phyloP scores from a whole-genome alignment of 768 basidiomycete species.

The Dacryopinax primogenitus region DNA sequence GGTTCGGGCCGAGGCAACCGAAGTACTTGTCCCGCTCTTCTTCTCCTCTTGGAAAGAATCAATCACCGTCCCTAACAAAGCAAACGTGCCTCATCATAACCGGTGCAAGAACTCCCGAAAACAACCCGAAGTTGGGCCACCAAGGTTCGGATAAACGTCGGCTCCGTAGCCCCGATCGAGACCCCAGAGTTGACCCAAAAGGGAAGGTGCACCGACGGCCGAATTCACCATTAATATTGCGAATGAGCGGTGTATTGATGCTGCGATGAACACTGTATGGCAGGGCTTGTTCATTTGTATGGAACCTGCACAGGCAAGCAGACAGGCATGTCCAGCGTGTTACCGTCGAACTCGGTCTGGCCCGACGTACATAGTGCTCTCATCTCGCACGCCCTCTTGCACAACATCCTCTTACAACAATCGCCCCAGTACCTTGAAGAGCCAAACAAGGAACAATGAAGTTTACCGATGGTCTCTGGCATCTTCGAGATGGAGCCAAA shows the following conservation, averaged over 20 bases:
- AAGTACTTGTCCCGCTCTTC: not conserved
- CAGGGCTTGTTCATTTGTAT: no score
- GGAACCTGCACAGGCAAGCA: no score
- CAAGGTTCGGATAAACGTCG: not conserved
- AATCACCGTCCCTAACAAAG: no score
- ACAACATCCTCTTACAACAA: not conserved
- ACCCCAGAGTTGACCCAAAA: not conserved
- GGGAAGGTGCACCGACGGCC: conserved; percentile 3
- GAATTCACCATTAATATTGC: no score
- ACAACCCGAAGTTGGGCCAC: not conserved
- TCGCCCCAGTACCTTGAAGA: not conserved
- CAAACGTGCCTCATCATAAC: not conserved
- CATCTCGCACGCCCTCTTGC: not conserved
- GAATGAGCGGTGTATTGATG: not conserved
- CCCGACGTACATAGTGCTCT: no score
- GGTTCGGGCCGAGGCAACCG: not conserved
- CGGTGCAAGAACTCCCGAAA: not conserved
- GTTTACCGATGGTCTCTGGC: conserved; percentile 65
- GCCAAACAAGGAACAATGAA: conserved; percentile 38
- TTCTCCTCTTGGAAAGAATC: no score
- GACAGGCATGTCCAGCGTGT: no score
- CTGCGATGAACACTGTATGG: not conserved
- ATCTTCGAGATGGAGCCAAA: conserved; percentile 48
- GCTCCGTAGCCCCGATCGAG: not conserved
- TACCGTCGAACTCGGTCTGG: no score